Base-by-base conservation (phyloP, 306 rosid genomes). In the Cercis canadensis region DNA sequence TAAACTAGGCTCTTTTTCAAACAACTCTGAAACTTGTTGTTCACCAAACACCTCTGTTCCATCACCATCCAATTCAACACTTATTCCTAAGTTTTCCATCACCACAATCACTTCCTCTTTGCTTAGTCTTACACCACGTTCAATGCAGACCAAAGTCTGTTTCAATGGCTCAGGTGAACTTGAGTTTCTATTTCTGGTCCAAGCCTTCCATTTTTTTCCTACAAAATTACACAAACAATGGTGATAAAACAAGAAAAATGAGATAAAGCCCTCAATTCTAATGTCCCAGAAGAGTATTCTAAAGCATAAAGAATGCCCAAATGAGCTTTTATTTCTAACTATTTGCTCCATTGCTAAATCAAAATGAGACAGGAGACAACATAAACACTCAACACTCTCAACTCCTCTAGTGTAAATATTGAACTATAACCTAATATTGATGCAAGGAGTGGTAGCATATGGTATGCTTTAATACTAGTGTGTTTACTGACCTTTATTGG, bases 1-100 rank as follows among this genome's bases (percentile, higher is more conserved):
- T 63, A 83, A 37, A 40, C 77, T 73, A 2, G 78, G 79, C 39
- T 79, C 88, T 61, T 69, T 75, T 14, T 72, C 88, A 36, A 83
- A 78, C 60, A 86, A 24, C 31, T 79, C 0, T 16, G 1, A 33
- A 37, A 83, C 31, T 33, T 83, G 84, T 33, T 55, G 19, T 1
- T 43, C 83, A 5, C 81, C 75, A 62, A 62, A 40, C 11, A 41
- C 70, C 11, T 11, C 47, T 57, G 14, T 32, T 33, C 15, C 18
- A 17, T 24, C 83, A 12, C 61, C 73, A 29, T 59, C 75, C 4
- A 1, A 4, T 9, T 65, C 65, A 17, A 14, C 46, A 31, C 6
- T 19, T 11, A 82, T 50, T 60, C 86, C 88, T 1, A 86, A 71
- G 40, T 47, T 56, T 37, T 52, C 69, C 84, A 83, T 83, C 73